Conservation (phyloP, 2,329 filamentous ascomycete species). For the Pseudodiploospora longispora region DNA sequence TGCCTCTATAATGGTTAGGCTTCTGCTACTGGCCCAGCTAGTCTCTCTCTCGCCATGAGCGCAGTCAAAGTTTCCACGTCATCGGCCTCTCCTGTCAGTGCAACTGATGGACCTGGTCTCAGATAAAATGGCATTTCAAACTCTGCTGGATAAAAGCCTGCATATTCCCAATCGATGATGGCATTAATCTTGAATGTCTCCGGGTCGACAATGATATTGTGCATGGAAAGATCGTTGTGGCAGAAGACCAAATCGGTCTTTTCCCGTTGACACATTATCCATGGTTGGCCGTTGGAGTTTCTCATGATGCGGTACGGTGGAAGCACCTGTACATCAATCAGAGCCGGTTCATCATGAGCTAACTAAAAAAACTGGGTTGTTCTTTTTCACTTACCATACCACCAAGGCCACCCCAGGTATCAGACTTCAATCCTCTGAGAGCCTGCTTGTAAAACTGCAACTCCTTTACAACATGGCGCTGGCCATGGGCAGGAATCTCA, state of each 20-base stretch:
- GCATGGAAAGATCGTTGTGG: constrained; percentile 8
- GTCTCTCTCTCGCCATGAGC: background rate
- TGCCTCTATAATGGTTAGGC: too few species aligned
- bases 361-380: background rate
- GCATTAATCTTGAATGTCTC: constrained; percentile 21
- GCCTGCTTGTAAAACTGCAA: constrained; percentile 7
- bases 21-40: too few species aligned
- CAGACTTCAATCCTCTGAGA: constrained; percentile 8
- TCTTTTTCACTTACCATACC: constrained; percentile 4
- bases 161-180: constrained; percentile 31
- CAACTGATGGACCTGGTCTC: constrained; percentile 16
- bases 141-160: constrained; percentile 22
- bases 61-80: constrained; percentile 7
- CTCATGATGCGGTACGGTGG: constrained; percentile 11
- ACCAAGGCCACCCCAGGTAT: constrained; percentile 11
- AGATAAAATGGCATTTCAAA: constrained; percentile 20
- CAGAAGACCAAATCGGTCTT: constrained; percentile 13
- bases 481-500: constrained; percentile 5
- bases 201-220: constrained; percentile 12
- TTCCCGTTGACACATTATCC: constrained; percentile 10
- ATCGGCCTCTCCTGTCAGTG: constrained; percentile 17
- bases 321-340: constrained; percentile 5
- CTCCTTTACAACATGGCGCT: constrained; percentile 9
- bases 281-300: background rate
- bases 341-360: background rate